These are phyloP conservation scores for Coemansia sp. DNA, from an alignment of 192 early-diverging fungal genomes.

Conservation along the genomic window DNA sequence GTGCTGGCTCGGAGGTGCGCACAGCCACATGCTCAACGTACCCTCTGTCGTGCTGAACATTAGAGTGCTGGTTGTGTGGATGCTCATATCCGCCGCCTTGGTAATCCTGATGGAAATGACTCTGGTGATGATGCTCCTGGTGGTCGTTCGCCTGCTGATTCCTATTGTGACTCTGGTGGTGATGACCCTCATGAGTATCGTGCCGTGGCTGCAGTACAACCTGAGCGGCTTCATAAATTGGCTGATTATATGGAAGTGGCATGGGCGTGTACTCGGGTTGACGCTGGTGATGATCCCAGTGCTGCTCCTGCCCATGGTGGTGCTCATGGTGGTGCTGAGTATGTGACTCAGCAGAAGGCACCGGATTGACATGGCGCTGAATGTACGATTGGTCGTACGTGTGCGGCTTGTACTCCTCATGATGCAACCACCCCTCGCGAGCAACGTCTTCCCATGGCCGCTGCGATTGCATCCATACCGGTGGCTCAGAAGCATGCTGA, in stretches of 20 bases:
- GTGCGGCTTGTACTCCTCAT: slow-evolving; percentile 51
- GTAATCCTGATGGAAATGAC: neutral
- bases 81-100: neutral
- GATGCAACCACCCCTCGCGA: slow-evolving; percentile 54
- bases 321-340: neutral
- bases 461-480: slow-evolving; percentile 52
- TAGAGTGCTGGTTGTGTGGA: neutral
- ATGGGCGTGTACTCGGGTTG: slow-evolving; percentile 20
- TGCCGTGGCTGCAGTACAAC: slow-evolving; percentile 33
- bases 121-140: neutral
- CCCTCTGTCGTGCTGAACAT: neutral
- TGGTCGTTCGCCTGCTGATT: neutral
- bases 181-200: neutral
- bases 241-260: slow-evolving; percentile 22
- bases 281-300: slow-evolving; percentile 10
- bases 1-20: neutral
- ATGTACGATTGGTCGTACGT: slow-evolving; percentile 57
- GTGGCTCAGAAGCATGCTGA: neutral
- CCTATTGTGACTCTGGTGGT: neutral
- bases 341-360: neutral
- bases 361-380: slow-evolving; percentile 45
- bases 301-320: neutral
- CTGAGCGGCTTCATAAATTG: slow-evolving; percentile 29
- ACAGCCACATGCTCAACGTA: neutral
- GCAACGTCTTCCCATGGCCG: slow-evolving; percentile 61